Evolutionary conservation across 1,139 yeast species (phyloP).

Genomic region (Saccharomyces hybrid): DNA sequence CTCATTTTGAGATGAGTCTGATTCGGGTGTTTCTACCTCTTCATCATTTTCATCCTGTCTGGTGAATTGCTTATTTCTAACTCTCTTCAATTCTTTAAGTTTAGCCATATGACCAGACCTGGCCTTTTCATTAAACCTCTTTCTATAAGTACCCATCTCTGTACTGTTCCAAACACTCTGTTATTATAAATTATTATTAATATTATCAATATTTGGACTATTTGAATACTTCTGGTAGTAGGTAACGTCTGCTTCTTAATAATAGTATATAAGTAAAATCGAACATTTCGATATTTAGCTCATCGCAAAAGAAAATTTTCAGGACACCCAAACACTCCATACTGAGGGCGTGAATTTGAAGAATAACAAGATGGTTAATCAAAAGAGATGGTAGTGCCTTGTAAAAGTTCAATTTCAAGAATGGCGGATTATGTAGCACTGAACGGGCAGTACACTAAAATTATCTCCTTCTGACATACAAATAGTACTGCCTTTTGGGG

Average conservation of each 20-base stretch:
- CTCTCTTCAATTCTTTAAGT: slow-evolving; percentile 60
- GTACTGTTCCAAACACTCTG: neutral
- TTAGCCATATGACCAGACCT: slow-evolving; percentile 78
- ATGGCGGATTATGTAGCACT: neutral
- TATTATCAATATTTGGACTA: neutral
- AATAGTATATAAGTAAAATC: neutral
- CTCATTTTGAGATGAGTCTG: slow-evolving; percentile 10
- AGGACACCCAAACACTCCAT: neutral
- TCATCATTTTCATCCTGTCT: slow-evolving; percentile 38
- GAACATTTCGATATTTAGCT: neutral
- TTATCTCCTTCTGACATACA: neutral
- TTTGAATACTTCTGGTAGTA: neutral
- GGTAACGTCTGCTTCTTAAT: neutral
- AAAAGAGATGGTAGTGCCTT: neutral
- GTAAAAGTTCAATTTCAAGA: neutral
- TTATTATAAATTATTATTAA: neutral
- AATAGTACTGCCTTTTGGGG: too few species aligned
- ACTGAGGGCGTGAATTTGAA: neutral
- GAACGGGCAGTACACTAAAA: neutral
- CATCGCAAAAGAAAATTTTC: neutral
- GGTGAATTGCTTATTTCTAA: slow-evolving; percentile 59
- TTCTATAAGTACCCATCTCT: slow-evolving; percentile 71
- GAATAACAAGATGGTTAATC: neutral
- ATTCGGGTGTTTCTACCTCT: slow-evolving; percentile 26
- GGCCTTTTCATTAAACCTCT: slow-evolving; percentile 79